Base-by-base conservation (phyloP, 208 protist genomes). In the Trypanosoma rangeli region DNA sequence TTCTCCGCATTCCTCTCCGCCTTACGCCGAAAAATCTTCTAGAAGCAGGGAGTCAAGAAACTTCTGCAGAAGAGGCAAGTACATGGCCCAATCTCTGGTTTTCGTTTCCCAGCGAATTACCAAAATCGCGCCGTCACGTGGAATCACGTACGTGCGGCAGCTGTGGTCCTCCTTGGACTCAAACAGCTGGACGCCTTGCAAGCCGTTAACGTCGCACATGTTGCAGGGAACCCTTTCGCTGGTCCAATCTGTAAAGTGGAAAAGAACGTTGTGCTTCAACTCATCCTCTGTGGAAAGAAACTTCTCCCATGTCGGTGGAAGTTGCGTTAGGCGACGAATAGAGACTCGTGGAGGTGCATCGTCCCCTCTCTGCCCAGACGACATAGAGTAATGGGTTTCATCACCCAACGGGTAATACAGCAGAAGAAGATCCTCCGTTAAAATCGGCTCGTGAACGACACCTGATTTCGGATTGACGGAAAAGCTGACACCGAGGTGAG, bases 141-240 rank as follows among this genome's bases (percentile, higher is more conserved):
- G 80, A 39, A 91, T 37, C 7, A 91, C 72, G 64, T 88, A 91
- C 0, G 86, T 77, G 15, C 86, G 82, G 56, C 83, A 91, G 58
- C 82, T 66, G 5, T 67, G 63, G 7, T 65, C 79, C 22, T 79
- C 82, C 18, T 79, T 79, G 22, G 60, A 67, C 68, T 90, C 79
- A 62, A 79, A 64, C 48, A 90, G 78, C 66, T 82, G 82, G 20
- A 78, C 81, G 46, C 81, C 84, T 26, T 72, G 58, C 3, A 71
- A 53, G 24, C 85, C 85, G 37, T 72, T 85, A 37, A 90, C 61
- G 28, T 85, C 78, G 31, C 63, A 63, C 50, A 84, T 57, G 5
- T 62, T 73, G 39, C 73, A 80, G 4, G 71, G 57, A 48, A 80
- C 70, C 62, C 58, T 54, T 16, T 70, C 60, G 0, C 57, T 62